Evolutionary conservation across 2,329 filamentous ascomycete genomes (phyloP).

Genomic region (Pezicula radicicola): DNA sequence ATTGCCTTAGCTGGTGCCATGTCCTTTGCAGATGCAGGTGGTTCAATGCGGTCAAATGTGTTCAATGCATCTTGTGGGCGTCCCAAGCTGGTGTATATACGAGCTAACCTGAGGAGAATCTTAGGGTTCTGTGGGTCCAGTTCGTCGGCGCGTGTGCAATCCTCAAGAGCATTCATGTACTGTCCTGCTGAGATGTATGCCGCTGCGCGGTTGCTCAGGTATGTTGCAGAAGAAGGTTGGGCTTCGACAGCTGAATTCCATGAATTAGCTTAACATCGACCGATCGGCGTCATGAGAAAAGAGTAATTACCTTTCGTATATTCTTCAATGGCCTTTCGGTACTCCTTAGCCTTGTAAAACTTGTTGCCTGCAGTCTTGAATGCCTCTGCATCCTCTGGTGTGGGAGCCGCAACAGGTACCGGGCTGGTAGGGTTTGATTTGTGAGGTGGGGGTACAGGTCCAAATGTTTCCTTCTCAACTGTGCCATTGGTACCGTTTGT

Average conservation of each 20-base stretch:
- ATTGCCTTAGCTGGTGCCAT: constrained; percentile 79
- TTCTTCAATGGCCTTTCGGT: constrained; percentile 80
- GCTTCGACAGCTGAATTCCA: constrained; percentile 74
- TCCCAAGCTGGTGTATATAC: constrained; percentile 85
- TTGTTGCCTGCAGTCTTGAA: constrained; percentile 95
- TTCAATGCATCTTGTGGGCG: constrained; percentile 82
- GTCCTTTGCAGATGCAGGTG: constrained; percentile 80
- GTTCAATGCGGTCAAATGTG: constrained; percentile 77
- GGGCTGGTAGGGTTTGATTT: constrained; percentile 61
- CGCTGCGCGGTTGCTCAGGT: constrained; percentile 91
- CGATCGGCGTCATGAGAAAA: not conserved
- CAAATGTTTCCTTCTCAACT: constrained; percentile 10
- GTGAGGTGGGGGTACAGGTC: constrained; percentile 71
- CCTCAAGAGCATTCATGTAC: constrained; percentile 77
- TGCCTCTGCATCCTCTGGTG: constrained; percentile 73
- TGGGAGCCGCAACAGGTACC: constrained; percentile 37
- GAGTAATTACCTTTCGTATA: constrained; percentile 80
- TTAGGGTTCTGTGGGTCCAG: constrained; percentile 85
- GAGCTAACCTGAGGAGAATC: constrained; percentile 80
- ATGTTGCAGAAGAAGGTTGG: constrained; percentile 81
- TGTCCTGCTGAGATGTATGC: constrained; percentile 87
- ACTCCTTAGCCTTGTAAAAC: constrained; percentile 94
- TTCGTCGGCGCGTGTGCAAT: constrained; percentile 78
- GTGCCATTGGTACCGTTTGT: constrained; percentile 42
- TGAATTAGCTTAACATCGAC: not conserved